A percentile compares a stretch with the other conserved stretches of the same genome.
Evolutionary conservation across 2,329 filamentous ascomycete genomes (phyloP).

Genomic region (Madurella mycetomatis): DNA sequence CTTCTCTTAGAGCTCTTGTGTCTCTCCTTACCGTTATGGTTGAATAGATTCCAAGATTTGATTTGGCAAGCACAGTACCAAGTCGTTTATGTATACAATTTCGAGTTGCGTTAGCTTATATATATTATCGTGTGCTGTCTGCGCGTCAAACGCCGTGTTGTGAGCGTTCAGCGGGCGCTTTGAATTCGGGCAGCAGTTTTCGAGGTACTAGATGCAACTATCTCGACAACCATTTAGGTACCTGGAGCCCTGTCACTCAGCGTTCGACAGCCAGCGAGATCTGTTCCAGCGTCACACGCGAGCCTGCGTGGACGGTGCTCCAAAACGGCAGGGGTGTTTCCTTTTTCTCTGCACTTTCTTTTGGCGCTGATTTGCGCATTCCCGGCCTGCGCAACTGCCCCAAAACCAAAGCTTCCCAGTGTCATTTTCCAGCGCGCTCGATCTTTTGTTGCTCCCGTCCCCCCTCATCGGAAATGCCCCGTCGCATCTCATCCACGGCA

Average conservation of each 20-base stretch:
- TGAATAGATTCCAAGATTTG: neutral
- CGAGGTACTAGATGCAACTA: constrained; percentile 16
- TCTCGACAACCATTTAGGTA: constrained; percentile 13
- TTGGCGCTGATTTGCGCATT: too few relatives aligned
- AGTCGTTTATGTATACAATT: neutral
- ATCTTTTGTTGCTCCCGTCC: too few relatives aligned
- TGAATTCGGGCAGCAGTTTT: constrained; percentile 11
- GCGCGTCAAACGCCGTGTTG: constrained; percentile 7
- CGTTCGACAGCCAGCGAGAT: constrained; percentile 7
- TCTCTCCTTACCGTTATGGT: constrained; percentile 11
- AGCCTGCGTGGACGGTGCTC: too few relatives aligned
- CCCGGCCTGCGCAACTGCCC: too few relatives aligned
- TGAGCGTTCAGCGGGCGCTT: neutral
- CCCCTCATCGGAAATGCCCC: too few relatives aligned
- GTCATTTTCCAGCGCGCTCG: too few relatives aligned
- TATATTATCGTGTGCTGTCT: constrained; percentile 8
- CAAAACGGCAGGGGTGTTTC: too few relatives aligned
- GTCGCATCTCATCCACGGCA: too few relatives aligned
- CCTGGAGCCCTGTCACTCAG: constrained; percentile 13
- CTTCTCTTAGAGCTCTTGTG: neutral
- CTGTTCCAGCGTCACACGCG: neutral
- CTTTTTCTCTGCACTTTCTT: too few relatives aligned
- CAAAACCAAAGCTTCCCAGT: too few relatives aligned
- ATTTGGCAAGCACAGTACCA: neutral
- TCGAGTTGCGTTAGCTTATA: constrained; percentile 7